Base-by-base conservation (phyloP, 2,329 filamentous ascomycete genomes). In the Pezicula neosporulosa region DNA sequence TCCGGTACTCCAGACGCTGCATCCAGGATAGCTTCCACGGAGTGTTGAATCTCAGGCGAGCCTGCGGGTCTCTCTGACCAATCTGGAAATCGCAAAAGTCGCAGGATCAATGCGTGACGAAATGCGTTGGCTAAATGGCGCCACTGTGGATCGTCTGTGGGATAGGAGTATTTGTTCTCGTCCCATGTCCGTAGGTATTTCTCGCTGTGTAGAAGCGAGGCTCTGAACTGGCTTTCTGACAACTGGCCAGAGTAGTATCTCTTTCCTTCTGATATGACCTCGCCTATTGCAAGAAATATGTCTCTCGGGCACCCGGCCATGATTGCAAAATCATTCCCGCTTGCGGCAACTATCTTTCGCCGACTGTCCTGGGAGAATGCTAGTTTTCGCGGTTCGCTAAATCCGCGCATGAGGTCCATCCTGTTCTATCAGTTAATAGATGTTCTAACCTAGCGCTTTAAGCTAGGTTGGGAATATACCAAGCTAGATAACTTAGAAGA, bases 281-380 rank as follows among this genome's bases (percentile, higher is more conserved):
- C 27, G 4, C 42, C 42, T 4, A 44, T 44, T 27, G 42, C 42
- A 12, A 44, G 42, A 19, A 44, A 44, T 21, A 44, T 44, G 16
- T 44, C 42, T 44, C 42, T 44, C 27, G 42, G 42, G 42, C 42
- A 44, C 9, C 42, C 42, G 16, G 42, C 42, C 42, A 44, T 44
- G 4, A 44, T 19, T 12, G 42, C 42, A 44, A 44, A 44, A n/a
- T 44, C 27, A 16, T 44, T 30, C 12, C 27, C 42, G 21, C 42
- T 44, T 13, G 42, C 42, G 27, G 19, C 42, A 44, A 44, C 42
- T n/a, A 44, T 44, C n/a, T 44, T 44, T 16, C 42, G 21, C n/a
- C 42, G 42, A 16, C 42, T 44, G 6, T 44, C 42, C 27, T 44
- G 42, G 16, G 42, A 44, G 42, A 44, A 44, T 4, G 42, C 27